These are phyloP conservation scores for Caryopteris hybrid DNA, from an alignment of 305 asterid genomes.

Conservation along the genomic window DNA sequence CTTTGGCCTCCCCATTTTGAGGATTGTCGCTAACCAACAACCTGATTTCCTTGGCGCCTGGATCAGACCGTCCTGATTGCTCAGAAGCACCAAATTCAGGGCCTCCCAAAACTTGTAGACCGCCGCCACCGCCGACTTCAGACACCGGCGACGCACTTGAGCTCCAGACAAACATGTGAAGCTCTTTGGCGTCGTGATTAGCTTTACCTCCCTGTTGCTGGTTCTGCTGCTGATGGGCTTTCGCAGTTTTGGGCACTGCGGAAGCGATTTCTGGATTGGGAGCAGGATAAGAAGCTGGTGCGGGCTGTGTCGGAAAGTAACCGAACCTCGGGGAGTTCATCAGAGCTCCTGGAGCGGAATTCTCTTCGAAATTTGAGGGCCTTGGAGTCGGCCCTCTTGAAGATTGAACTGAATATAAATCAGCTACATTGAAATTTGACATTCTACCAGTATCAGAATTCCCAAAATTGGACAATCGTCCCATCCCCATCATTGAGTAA, in stretches of 20 bases:
- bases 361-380: conserved; percentile 88
- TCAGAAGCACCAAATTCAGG: conserved; percentile 51
- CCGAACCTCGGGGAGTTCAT: conserved; percentile 72
- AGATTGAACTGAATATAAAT: conserved; percentile 82
- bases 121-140: conserved; percentile 50
- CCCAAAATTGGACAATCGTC: conserved; percentile 81
- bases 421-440: conserved; percentile 66
- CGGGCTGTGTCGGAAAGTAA: conserved; percentile 41
- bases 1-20: conserved; percentile 78
- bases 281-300: conserved; percentile 68
- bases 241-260: conserved; percentile 38
- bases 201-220: conserved; percentile 38
- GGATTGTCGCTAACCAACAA: conserved; percentile 75
- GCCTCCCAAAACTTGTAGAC: conserved; percentile 74
- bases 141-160: conserved; percentile 97
- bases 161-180: conserved; percentile 99
- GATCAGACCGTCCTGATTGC: conserved; percentile 81
- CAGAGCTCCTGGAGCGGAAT: conserved; percentile 52
- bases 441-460: conserved; percentile 65
- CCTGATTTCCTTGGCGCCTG: conserved; percentile 91
- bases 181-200: conserved; percentile 78
- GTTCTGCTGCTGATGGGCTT: conserved; percentile 24
- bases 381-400: conserved; percentile 90
- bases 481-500: conserved; percentile 77
- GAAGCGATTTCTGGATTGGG: conserved; percentile 92